Percentiles rank a stretch among this genome's conserved stretches.
These are phyloP conservation scores for Solanum medicagineum DNA, from an alignment of 257 asterid genomes.

Conservation along the genomic window DNA sequence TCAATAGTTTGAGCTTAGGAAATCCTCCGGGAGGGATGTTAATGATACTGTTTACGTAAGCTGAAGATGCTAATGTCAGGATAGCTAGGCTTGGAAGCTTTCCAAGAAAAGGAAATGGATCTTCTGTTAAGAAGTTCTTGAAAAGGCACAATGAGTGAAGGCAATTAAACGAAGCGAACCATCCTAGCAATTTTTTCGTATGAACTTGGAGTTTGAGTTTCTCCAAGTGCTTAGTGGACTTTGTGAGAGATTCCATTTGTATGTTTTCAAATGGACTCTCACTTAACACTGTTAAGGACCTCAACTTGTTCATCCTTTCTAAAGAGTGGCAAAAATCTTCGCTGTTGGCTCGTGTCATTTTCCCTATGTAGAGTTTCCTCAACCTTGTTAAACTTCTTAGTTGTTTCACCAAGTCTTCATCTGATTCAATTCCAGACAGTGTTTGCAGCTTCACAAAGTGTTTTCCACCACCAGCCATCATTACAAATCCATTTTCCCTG, in stretches of 20 bases:
- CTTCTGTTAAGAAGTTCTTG: not conserved
- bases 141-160: conserved; percentile 1
- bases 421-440: conserved; percentile 7
- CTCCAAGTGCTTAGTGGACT: not conserved
- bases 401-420: conserved; percentile 2
- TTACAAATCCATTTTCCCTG: conserved; percentile 8
- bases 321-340: conserved; percentile 7
- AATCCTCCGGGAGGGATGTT: not conserved
- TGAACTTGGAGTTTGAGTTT: conserved; percentile 5
- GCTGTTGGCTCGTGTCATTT: conserved; percentile 3
- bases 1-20: conserved; percentile 9
- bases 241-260: not conserved
- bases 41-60: not conserved
- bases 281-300: conserved; percentile 9
- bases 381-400: not conserved
- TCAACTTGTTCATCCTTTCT: conserved; percentile 3
- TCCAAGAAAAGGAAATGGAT: conserved; percentile 9
- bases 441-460: conserved; percentile 1
- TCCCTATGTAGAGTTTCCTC: conserved; percentile 7
- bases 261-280: conserved; percentile 1
- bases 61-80: conserved; percentile 10
- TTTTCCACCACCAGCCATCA: conserved; percentile 1
- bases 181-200: conserved; percentile 4
- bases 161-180: conserved; percentile 4
- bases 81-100: conserved; percentile 7